These are phyloP conservation scores for Blastobotrys persicus DNA, from an alignment of 1,139 yeast species.

Conservation along the genomic window DNA sequence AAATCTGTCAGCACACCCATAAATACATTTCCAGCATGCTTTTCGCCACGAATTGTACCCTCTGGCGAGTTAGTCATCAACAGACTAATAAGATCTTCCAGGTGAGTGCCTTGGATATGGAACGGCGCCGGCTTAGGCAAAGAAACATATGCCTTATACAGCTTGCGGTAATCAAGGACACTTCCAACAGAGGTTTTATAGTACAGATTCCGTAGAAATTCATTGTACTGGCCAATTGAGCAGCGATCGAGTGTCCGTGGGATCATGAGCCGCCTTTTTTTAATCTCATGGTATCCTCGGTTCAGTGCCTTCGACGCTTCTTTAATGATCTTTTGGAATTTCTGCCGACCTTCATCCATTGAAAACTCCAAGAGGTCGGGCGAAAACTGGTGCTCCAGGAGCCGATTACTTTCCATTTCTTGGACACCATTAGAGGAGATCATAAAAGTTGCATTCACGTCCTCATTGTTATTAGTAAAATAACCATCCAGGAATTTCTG, in stretches of 20 bases:
- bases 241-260: constrained; percentile 9
- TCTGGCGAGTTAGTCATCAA: constrained; percentile 12
- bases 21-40: constrained; percentile 17
- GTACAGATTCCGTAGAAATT: constrained; percentile 41
- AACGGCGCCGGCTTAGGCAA: constrained; percentile 39
- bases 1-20: constrained; percentile 22
- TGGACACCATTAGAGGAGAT: constrained; percentile 3
- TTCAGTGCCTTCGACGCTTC: constrained; percentile 7
- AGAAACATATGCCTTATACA: constrained; percentile 40
- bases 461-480: constrained; percentile 7
- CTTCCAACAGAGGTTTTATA: constrained; percentile 7
- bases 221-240: constrained; percentile 20
- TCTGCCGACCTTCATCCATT: neutral
- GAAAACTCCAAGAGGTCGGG: constrained; percentile 3
- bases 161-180: constrained; percentile 18
- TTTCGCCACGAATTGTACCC: neutral
- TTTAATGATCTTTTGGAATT: constrained; percentile 2
- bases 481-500: constrained; percentile 6
- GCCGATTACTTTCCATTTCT: neutral
- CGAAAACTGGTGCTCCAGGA: neutral
- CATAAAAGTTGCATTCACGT: neutral
- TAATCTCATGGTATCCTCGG: constrained; percentile 5
- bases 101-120: constrained; percentile 39
- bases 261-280: constrained; percentile 8
- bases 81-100: constrained; percentile 40